phyloP scores from a whole-genome alignment of 176 grass and related monocot species.

The Pontederia paniculata region DNA sequence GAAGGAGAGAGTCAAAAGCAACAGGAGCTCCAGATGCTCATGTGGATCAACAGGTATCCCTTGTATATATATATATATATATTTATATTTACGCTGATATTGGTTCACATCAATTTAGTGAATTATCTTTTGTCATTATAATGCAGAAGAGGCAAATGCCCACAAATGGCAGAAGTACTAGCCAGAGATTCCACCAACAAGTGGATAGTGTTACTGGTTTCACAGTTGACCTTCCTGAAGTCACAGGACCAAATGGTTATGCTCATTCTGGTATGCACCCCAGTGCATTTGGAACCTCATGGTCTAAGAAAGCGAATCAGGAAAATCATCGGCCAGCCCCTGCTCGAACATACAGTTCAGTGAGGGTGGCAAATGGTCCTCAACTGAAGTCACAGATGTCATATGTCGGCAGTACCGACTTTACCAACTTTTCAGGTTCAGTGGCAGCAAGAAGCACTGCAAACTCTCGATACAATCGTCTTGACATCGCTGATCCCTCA shows the following conservation, averaged over 20 bases:
- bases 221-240: constrained; percentile 20
- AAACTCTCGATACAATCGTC: constrained; percentile 18
- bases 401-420: constrained; percentile 11
- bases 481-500: constrained; percentile 9
- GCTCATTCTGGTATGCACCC: constrained; percentile 13
- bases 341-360: constrained; percentile 28
- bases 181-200: constrained; percentile 24
- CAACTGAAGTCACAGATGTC: constrained; percentile 37
- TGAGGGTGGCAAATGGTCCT: constrained; percentile 34
- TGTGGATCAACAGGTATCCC: constrained; percentile 40
- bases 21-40: constrained; percentile 20
- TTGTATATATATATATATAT: not conserved
- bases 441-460: constrained; percentile 13
- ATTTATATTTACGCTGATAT: not conserved
- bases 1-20: constrained; percentile 36
- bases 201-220: constrained; percentile 42
- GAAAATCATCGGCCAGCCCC: constrained; percentile 16
- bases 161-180: constrained; percentile 33
- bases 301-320: constrained; percentile 24
- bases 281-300: constrained; percentile 17
- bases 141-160: not conserved
- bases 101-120: too few relatives aligned
- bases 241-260: constrained; percentile 10
- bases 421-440: constrained; percentile 2
- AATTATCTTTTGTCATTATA: not conserved